Evolutionary conservation across 208 protist species (phyloP).

Genomic region (Giardia duodenalis): DNA sequence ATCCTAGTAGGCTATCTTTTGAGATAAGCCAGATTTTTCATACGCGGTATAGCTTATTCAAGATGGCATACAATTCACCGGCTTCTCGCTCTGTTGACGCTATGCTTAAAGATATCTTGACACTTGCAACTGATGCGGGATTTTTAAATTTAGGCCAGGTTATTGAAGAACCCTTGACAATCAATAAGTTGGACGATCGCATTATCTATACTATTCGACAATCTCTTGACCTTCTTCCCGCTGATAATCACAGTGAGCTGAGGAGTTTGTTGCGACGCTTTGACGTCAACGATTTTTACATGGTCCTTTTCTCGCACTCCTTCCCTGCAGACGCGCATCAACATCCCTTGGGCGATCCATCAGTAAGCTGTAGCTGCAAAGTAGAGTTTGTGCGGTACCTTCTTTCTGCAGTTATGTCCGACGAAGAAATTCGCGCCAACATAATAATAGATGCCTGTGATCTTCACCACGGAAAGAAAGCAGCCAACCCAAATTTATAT

Average conservation of each 20-base stretch:
- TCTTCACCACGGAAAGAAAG: too few relatives aligned
- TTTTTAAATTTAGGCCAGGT: neutral
- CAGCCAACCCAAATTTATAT: too few relatives aligned
- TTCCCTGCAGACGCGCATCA: too few relatives aligned
- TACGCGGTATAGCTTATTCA: conserved; percentile 1
- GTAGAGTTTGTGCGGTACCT: too few relatives aligned
- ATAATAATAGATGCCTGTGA: too few relatives aligned
- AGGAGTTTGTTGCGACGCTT: neutral
- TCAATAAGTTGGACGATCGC: neutral
- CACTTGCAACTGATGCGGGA: neutral
- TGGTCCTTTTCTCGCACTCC: neutral
- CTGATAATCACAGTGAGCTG: neutral
- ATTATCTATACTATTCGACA: neutral
- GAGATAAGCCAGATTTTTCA: neutral
- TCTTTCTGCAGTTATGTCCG: too few relatives aligned
- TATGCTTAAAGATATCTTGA: neutral
- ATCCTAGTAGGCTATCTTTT: neutral
- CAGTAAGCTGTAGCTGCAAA: too few relatives aligned
- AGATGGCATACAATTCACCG: neutral
- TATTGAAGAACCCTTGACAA: neutral
- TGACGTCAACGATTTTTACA: neutral
- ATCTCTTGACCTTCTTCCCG: neutral
- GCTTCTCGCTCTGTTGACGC: neutral
- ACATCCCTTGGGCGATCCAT: too few relatives aligned
- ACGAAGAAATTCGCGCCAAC: too few relatives aligned